Percentiles rank a stretch among this genome's conserved stretches.
These are phyloP conservation scores for Trichosporon ovoides DNA, from an alignment of 1,284 basidiomycete species.

Conservation along the genomic window DNA sequence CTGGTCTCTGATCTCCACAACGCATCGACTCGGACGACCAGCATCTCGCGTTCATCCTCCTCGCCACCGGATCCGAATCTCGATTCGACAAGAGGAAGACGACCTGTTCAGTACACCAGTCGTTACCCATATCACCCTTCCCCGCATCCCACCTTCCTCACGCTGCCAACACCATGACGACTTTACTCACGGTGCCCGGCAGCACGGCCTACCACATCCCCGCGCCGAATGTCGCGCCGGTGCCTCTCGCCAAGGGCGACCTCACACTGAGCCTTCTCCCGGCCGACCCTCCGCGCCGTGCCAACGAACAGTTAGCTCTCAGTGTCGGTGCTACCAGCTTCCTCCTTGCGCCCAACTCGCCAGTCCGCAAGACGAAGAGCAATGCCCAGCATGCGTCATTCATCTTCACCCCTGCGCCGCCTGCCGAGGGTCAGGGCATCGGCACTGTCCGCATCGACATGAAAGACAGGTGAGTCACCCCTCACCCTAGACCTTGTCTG, in stretches of 20 bases:
- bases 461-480: constrained; percentile 35
- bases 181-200: constrained; percentile 38
- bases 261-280: constrained; percentile 41
- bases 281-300: constrained; percentile 36
- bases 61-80: too few species aligned
- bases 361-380: constrained; percentile 37
- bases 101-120: too few species aligned
- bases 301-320: constrained; percentile 33
- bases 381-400: constrained; percentile 41
- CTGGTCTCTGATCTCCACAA: too few species aligned
- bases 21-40: not conserved
- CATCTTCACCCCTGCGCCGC: constrained; percentile 41
- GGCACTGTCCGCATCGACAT: constrained; percentile 45
- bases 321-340: constrained; percentile 39
- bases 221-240: constrained; percentile 26
- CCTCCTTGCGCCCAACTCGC: constrained; percentile 33
- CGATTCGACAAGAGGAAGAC: too few species aligned
- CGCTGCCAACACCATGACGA: constrained; percentile 27
- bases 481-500: not conserved
- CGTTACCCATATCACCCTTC: too few species aligned
- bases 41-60: too few species aligned
- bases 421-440: constrained; percentile 32
- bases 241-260: constrained; percentile 41
- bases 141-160: not conserved
- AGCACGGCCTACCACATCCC: constrained; percentile 41